Evolutionary conservation across 176 grass and related monocot genomes (phyloP).

Genomic region (Juncus inflexus): DNA sequence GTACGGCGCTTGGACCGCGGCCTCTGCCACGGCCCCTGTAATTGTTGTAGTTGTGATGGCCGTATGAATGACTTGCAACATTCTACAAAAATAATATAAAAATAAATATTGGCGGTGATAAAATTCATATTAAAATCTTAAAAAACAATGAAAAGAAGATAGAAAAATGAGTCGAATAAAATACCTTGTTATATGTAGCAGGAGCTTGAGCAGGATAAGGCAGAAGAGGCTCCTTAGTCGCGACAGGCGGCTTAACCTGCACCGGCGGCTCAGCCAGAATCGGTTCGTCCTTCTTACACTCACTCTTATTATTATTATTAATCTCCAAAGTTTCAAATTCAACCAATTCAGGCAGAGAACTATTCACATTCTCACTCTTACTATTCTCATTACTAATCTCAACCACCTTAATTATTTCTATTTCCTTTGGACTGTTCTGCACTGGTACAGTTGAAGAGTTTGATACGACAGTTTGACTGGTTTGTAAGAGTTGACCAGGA

Average conservation of each 20-base stretch:
- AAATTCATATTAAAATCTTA: constrained; percentile 6
- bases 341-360: no score
- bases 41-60: constrained; percentile 37
- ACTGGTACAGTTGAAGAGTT: constrained; percentile 15
- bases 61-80: constrained; percentile 47
- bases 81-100: constrained; percentile 41
- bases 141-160: neutral
- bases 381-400: constrained; percentile 13
- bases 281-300: constrained; percentile 49
- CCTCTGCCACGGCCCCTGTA: constrained; percentile 71
- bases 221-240: constrained; percentile 67
- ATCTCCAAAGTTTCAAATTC: no score
- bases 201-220: constrained; percentile 49
- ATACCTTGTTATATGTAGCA: constrained; percentile 51
- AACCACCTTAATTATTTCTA: constrained; percentile 19
- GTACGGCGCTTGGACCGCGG: constrained; percentile 64
- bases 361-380: constrained; percentile 16
- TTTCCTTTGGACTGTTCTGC: constrained; percentile 33
- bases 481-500: constrained; percentile 56
- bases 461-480: constrained; percentile 24
- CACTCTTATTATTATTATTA: neutral
- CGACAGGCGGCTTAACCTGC: constrained; percentile 7
- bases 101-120: constrained; percentile 16
- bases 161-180: neutral
- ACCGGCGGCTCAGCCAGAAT: constrained; percentile 37